Evolutionary conservation across 1,284 basidiomycete species (phyloP), one percentile per base, ranked within the genome.

Genomic region (Microbotryum intermedium): DNA sequence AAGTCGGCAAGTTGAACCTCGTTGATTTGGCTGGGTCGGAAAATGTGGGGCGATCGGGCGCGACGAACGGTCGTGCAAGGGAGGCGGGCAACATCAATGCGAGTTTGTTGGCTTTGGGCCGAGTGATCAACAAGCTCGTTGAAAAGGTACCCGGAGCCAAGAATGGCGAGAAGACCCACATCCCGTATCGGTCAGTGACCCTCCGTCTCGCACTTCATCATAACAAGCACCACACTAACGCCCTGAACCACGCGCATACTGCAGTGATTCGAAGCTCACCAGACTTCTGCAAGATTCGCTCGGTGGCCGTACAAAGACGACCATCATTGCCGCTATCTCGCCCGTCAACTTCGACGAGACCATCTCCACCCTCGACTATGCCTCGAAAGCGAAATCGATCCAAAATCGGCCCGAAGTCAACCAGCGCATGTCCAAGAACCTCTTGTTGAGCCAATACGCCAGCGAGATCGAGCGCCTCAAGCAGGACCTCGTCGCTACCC

Each of bases 51-150:
- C 82, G 94, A 20, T 92, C 89, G 0, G 95, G 95, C 8, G 95
- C 95, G 1, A 90, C 93, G 75, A 89, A 97, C 73, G 91, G 90
- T 74, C 81, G 93, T 58, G 95, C 94, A 2, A 81, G 91, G 67
- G 95, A 99, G 73, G 95, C 95, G 2, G 95, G 95, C 9, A 95
- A 95, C 88, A 99, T 99, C 76, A 99, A 99, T 73, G 91, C 97
- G 76, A 95, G 90, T 73, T 79, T 99, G 44, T 79, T 99, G 7
- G 97, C 95, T 23, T 84, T 99, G 16, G 95, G 95, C 1, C 80
- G 95, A 48, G 95, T 99, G 50, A 98, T 99, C 73, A 97, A 94
- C 68, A 91, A 90, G 9, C 81, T 99, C 43, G 94, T 97, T 53
- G 94, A 97, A 70, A 88, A 85, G 72, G 59, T 30, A 34, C 51